Evolutionary conservation across 208 protist genomes (phyloP), one percentile per base, ranked within the genome.

Genomic region (Wallacemonas sp.): DNA sequence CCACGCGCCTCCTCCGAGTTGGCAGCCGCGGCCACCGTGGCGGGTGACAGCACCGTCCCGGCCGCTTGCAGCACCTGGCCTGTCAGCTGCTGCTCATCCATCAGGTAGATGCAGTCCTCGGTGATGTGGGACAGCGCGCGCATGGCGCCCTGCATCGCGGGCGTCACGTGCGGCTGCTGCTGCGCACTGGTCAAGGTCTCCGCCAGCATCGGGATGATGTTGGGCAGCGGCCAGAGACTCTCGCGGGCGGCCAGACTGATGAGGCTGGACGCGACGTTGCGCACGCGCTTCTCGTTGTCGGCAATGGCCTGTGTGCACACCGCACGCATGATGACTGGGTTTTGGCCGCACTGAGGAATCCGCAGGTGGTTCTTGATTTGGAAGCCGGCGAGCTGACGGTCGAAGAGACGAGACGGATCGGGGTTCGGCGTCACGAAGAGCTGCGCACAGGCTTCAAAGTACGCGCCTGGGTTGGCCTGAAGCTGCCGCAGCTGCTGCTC

Each of bases 191-290:
- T 39, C 16, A 84, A 39, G 16, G 83, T 84, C 0, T 39, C 54
- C 2, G 41, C 32, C 0, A 65, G 43, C 24, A 65, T n/a, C 2
- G 41, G 29, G 23, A 65, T 54, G 39, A 48, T 27, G 27, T 68
- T 16, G 4, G 16, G 26, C 36, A 48, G 34, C 0, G 67, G 78
- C 90, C 90, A 96, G 19, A 89, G 48, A 1, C 56, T 71, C 55
- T 90, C 85, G 24, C 82, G 73, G n/a, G 89, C 90, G 12, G 90
- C 90, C 14, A 74, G 61, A 61, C 81, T 88, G 65, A 94, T 84
- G 41, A 96, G 87, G 36, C 75, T 79, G 61, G 76, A 80, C 8
- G 83, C 87, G 9, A 93, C 83, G 17, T 84, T 85, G 27, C 90
- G 90, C 23, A 96, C 85, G 33, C 76, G 67, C 34, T 68, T 61